These are phyloP conservation scores for Daldinia loculata DNA, from an alignment of 495 filamentous ascomycete genomes.

Conservation along the genomic window DNA sequence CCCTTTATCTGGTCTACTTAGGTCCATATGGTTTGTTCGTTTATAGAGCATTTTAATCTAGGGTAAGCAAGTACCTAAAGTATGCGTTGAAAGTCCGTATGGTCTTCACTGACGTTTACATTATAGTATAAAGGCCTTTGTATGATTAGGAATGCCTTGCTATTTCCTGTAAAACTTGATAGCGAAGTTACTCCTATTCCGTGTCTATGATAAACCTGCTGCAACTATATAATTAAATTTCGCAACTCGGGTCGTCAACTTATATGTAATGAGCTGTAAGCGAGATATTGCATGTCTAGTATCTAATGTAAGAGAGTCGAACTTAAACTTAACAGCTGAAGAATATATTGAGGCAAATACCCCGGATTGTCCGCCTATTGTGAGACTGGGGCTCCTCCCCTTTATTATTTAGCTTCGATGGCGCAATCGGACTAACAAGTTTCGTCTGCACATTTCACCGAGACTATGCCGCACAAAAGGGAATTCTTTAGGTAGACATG, in stretches of 20 bases:
- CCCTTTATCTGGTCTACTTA: no score
- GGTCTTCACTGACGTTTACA: neutral
- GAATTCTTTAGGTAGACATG: neutral
- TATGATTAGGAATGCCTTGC: neutral
- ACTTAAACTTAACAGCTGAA: no score
- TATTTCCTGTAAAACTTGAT: neutral
- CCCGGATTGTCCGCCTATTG: slow-evolving; percentile 8
- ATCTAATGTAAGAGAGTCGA: no score
- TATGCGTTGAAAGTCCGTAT: neutral
- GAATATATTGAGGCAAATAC: slow-evolving; percentile 5
- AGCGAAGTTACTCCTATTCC: no score
- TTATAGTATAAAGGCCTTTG: neutral
- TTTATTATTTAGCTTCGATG: slow-evolving; percentile 20
- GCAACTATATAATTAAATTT: neutral
- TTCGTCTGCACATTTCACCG: slow-evolving; percentile 25
- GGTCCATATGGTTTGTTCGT: no score
- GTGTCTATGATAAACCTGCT: neutral
- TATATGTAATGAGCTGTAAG: no score
- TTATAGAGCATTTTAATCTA: neutral
- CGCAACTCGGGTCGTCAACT: no score
- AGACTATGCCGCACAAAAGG: slow-evolving; percentile 29
- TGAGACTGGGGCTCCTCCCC: neutral
- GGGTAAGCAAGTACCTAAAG: no score
- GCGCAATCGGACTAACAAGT: slow-evolving; percentile 30
- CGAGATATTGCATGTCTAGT: no score